Conservation (phyloP, 805 yeast genomes). For the Candida ipomoeae region DNA sequence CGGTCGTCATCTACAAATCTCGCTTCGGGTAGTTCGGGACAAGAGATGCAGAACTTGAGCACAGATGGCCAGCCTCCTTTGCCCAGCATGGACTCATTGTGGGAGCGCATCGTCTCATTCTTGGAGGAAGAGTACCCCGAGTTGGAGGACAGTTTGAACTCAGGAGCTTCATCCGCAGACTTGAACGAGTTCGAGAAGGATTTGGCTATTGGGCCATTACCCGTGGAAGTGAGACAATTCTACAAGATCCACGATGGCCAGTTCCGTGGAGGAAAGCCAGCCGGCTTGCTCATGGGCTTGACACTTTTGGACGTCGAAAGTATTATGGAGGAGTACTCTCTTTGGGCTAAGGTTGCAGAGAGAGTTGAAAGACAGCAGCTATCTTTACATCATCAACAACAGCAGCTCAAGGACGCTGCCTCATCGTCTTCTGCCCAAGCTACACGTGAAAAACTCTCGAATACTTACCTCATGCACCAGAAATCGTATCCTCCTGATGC, state of each 20-base stretch:
- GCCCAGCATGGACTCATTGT: conserved; percentile 36
- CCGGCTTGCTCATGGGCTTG: conserved; percentile 43
- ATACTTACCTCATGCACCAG: conserved; percentile 19
- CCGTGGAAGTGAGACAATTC: conserved; percentile 42
- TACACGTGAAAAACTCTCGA: conserved; percentile 11
- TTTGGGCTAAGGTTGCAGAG: conserved; percentile 41
- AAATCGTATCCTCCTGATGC: conserved; percentile 18
- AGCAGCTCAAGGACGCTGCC: conserved; percentile 13
- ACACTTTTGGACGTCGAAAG: conserved; percentile 40
- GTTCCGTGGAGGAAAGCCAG: conserved; percentile 42
- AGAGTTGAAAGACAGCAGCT: conserved; percentile 37
- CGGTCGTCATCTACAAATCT: conserved; percentile 40
- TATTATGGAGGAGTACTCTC: conserved; percentile 37
- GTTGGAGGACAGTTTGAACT: conserved; percentile 39
- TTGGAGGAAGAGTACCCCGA: conserved; percentile 46
- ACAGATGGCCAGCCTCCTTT: conserved; percentile 18
- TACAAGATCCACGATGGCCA: conserved; percentile 46
- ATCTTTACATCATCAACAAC: conserved; percentile 25
- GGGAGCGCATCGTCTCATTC: conserved; percentile 42
- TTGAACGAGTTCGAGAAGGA: conserved; percentile 45
- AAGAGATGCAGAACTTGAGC: conserved; percentile 15
- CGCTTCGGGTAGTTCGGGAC: conserved; percentile 21
- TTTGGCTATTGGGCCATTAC: conserved; percentile 40
- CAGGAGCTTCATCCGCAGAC: conserved; percentile 43
- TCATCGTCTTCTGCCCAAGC: conserved; percentile 11